Conservation (phyloP, 192 early-diverging fungal species). For the Geranomyces variabilis region DNA sequence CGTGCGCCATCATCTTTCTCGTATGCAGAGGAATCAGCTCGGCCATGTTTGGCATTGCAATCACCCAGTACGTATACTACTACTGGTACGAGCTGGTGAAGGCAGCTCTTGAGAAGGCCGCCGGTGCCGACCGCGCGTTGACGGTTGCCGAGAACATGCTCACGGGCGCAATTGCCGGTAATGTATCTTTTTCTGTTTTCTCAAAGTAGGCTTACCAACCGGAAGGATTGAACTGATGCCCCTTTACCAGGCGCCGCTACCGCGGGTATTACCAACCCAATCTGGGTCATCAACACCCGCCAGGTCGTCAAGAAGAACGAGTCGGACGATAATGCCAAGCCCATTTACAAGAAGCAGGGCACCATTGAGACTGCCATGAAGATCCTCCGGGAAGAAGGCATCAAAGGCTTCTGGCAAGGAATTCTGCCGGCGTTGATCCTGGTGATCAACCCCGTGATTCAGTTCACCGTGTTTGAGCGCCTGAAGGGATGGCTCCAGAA, state of each 20-base stretch:
- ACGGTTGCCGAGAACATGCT: constrained; percentile 89
- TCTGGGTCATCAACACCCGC: constrained; percentile 98
- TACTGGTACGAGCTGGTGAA: constrained; percentile 86
- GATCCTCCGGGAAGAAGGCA: constrained; percentile 89
- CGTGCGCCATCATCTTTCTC: background rate
- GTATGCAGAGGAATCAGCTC: constrained; percentile 87
- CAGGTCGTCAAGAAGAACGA: constrained; percentile 78
- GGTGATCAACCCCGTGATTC: constrained; percentile 99
- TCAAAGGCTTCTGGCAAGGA: constrained; percentile 85
- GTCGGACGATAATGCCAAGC: constrained; percentile 55
- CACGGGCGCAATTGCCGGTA: constrained; percentile 86
- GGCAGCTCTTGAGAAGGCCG: constrained; percentile 74
- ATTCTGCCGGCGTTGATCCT: constrained; percentile 93
- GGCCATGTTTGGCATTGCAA: constrained; percentile 93
- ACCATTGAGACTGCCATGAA: constrained; percentile 61
- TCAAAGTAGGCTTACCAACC: background rate
- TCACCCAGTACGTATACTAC: constrained; percentile 86
- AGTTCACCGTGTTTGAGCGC: constrained; percentile 98
- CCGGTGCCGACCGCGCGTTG: constrained; percentile 61
- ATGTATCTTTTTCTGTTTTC: background rate
- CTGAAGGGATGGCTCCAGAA: constrained; percentile 71
- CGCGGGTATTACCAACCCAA: constrained; percentile 91
- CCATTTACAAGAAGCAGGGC: constrained; percentile 41
- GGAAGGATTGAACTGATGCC: background rate
- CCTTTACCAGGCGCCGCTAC: constrained; percentile 62